Conservation (phyloP, 2,329 filamentous ascomycete species). For the Alternaria angustiovoidea region DNA sequence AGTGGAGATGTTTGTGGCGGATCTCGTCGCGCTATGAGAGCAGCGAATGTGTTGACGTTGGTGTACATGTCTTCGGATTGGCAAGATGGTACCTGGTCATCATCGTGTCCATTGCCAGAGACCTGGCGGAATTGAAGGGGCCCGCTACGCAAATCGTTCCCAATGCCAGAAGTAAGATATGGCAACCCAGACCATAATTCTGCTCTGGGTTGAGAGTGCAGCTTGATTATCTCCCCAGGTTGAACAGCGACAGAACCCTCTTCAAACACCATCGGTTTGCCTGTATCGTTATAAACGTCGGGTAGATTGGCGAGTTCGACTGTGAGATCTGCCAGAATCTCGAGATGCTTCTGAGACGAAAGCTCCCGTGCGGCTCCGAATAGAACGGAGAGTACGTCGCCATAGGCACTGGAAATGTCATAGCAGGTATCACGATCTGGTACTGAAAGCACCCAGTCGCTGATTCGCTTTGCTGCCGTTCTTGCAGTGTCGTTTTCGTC, state of each 20-base stretch:
- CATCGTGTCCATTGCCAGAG: too few relatives aligned
- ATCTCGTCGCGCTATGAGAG: too few relatives aligned
- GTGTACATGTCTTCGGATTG: too few relatives aligned
- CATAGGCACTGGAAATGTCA: not conserved
- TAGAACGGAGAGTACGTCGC: not conserved
- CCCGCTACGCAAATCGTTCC: not conserved
- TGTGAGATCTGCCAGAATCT: not conserved
- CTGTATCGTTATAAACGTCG: not conserved
- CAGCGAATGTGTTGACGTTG: too few relatives aligned
- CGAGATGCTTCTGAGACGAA: not conserved
- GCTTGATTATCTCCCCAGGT: not conserved
- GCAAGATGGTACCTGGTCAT: too few relatives aligned
- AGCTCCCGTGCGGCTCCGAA: not conserved
- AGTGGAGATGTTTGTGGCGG: too few relatives aligned
- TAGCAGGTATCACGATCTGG: not conserved
- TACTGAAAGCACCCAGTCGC: not conserved
- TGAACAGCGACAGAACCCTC: not conserved
- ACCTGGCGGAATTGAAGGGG: too few relatives aligned
- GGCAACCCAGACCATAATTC: not conserved
- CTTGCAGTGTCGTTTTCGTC: not conserved
- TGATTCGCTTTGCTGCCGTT: not conserved
- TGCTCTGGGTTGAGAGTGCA: not conserved
- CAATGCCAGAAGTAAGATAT: not conserved
- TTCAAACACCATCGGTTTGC: not conserved
- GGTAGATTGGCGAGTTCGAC: not conserved